These are phyloP conservation scores for Aspergillus amoenus DNA, from an alignment of 2,329 filamentous ascomycete species.

Conservation along the genomic window DNA sequence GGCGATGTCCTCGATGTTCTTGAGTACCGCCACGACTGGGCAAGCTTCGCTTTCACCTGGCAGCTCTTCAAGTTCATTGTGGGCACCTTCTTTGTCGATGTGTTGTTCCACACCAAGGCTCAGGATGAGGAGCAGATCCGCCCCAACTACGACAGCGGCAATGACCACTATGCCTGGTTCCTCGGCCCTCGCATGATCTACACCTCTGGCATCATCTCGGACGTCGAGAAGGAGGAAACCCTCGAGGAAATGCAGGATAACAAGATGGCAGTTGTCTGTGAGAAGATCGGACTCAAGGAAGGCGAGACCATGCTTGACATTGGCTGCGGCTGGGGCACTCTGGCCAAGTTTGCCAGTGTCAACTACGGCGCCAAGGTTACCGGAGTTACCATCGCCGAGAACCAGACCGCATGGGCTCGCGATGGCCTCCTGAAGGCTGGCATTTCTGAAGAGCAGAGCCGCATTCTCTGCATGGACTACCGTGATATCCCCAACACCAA, in stretches of 20 bases:
- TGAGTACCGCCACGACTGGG: slow-evolving; percentile 97
- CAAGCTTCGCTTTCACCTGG: slow-evolving; percentile 85
- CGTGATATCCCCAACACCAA: slow-evolving; percentile 81
- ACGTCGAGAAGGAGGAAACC: slow-evolving; percentile 80
- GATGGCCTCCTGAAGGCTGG: slow-evolving; percentile 78
- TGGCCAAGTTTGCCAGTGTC: slow-evolving; percentile 86
- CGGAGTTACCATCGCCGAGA: slow-evolving; percentile 89
- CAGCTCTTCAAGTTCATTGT: slow-evolving; percentile 85
- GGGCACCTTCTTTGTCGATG: slow-evolving; percentile 81
- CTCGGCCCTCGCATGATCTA: slow-evolving; percentile 98
- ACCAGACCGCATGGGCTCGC: slow-evolving; percentile 98
- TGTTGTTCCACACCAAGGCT: slow-evolving; percentile 87
- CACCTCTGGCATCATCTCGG: slow-evolving; percentile 90
- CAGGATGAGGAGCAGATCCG: slow-evolving; percentile 98
- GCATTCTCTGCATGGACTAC: slow-evolving; percentile 95
- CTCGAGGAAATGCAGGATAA: slow-evolving; percentile 97
- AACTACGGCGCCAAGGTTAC: slow-evolving; percentile 86
- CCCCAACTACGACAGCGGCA: slow-evolving; percentile 94
- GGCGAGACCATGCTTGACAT: slow-evolving; percentile 88
- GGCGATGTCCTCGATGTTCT: slow-evolving; percentile 84
- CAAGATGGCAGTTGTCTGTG: slow-evolving; percentile 91
- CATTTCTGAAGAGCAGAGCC: slow-evolving; percentile 82
- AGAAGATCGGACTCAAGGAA: slow-evolving; percentile 83
- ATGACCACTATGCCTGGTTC: slow-evolving; percentile 99
- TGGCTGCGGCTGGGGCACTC: slow-evolving; percentile 96